Conservation (phyloP, 108 stramenopile species). For the Cyclotella sp. region DNA sequence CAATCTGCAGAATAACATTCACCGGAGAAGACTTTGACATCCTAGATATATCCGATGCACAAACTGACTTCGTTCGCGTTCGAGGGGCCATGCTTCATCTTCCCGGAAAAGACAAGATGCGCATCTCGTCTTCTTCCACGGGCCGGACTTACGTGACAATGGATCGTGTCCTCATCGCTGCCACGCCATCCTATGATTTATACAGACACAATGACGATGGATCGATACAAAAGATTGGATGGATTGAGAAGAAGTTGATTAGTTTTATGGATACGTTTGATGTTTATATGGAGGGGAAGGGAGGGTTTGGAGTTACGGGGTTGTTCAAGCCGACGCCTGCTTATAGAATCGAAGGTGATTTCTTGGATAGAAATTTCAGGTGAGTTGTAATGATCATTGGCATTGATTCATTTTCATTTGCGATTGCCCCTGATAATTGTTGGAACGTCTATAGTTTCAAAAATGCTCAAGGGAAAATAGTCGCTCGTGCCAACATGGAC, state of each 20-base stretch:
- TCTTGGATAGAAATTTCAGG: slow-evolving; percentile 73
- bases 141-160: slow-evolving; percentile 42
- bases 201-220: slow-evolving; percentile 43
- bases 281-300: slow-evolving; percentile 65
- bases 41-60: slow-evolving; percentile 33
- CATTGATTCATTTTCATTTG: neutral
- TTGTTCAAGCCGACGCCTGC: slow-evolving; percentile 71
- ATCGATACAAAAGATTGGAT: slow-evolving; percentile 63
- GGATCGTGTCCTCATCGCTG: slow-evolving; percentile 71
- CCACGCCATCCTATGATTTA: slow-evolving; percentile 77
- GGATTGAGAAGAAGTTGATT: slow-evolving; percentile 75
- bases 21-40: slow-evolving; percentile 89
- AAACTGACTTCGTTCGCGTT: slow-evolving; percentile 51
- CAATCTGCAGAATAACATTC: slow-evolving; percentile 44
- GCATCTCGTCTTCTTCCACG: slow-evolving; percentile 28
- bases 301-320: slow-evolving; percentile 59
- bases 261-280: slow-evolving; percentile 79
- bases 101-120: slow-evolving; percentile 82
- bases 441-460: slow-evolving; percentile 41
- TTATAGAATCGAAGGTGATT: slow-evolving; percentile 74
- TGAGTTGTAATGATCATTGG: neutral
- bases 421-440: neutral
- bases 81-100: slow-evolving; percentile 84
- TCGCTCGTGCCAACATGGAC: slow-evolving; percentile 72
- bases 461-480: slow-evolving; percentile 62